A percentile compares a stretch with the other conserved stretches of the same genome.
These are phyloP conservation scores for Sutorius australiensis DNA, from an alignment of 768 basidiomycete species.

Conservation along the genomic window DNA sequence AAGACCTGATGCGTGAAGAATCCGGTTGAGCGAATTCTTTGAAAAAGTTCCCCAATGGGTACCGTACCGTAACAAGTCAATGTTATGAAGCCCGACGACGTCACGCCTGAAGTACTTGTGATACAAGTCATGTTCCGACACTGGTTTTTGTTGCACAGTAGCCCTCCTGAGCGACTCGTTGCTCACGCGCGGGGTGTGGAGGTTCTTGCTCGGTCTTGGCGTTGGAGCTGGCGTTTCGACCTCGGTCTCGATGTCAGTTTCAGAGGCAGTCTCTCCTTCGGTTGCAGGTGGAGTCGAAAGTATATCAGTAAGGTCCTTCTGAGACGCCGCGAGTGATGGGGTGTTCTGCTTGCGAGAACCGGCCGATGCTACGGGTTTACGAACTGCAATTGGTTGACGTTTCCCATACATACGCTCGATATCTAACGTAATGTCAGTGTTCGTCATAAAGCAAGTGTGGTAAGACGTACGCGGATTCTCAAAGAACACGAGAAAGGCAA, in stretches of 20 bases:
- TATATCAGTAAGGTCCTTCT: conserved; percentile 27
- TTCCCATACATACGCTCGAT: conserved; percentile 94
- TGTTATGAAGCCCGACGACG: conserved; percentile 69
- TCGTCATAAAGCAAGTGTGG: not conserved
- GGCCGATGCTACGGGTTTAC: conserved; percentile 55
- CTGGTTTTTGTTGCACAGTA: conserved; percentile 5
- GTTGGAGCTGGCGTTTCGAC: conserved; percentile 43
- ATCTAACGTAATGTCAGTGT: conserved; percentile 43
- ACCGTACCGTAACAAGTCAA: conserved; percentile 81
- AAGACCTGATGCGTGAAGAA: conserved; percentile 51
- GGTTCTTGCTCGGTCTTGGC: conserved; percentile 2
- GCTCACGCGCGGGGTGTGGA: not conserved
- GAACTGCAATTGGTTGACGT: conserved; percentile 83
- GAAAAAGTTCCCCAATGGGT: not conserved
- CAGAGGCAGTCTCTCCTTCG: conserved; percentile 71
- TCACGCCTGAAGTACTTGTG: conserved; percentile 91
- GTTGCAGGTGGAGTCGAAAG: conserved; percentile 60
- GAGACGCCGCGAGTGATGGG: conserved; percentile 10
- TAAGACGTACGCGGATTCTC: conserved; percentile 87
- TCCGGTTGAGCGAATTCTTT: conserved; percentile 20
- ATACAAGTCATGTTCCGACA: conserved; percentile 85
- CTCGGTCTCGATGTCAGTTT: conserved; percentile 66
- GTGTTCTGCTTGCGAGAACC: conserved; percentile 14
- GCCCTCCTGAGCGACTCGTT: conserved; percentile 3
- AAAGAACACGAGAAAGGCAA: conserved; percentile 92